Evolutionary conservation across 1,284 basidiomycete genomes (phyloP), one percentile per base, ranked within the genome.

Genomic region (Porogramme epimiltina): DNA sequence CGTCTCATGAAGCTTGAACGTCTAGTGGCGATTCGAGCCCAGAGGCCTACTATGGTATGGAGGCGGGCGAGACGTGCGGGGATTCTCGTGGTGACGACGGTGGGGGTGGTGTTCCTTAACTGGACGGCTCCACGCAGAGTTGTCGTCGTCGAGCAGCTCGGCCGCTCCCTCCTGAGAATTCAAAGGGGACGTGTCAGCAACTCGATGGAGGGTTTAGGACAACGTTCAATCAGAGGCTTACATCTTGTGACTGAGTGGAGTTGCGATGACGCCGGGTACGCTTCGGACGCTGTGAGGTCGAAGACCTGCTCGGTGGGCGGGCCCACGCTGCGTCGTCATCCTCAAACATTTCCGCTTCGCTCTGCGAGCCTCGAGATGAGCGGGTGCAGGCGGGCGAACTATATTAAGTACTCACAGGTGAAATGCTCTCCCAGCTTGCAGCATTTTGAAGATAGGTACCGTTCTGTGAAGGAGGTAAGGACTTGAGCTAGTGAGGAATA

Each of bases 81-180:
- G n/a, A n/a, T 31, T 6, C 13, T 6, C 28, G 8, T 13, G 8
- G 8, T 31, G 24, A 36, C n/a, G 34, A 22, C 31, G 40, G 26
- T 26, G 49, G n/a, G 22, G 23, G 33, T n/a, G 37, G 34, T 26
- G 23, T 41, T 39, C 3, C 40, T 24, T 6, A 42, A 25, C 9
- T 18, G 42, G 49, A 10, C 20, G 25, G 20, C 43, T 52, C 58
- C 58, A 59, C 10, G 58, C 52, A 4, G 42, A 45, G 40, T 59
- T 56, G 20, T 59, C 58, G 33, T 56, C 58, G 23, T 59, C 58
- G 37, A 59, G 55, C 50, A 54, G 47, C 28, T 59, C 58, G 8
- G 58, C 58, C 13, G 39, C 41, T 18, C 42, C 53, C 25, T 47
- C n/a, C n/a, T n/a, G n/a, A n/a, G n/a, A n/a, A 22, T 28, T 40